phyloP scores from a whole-genome alignment of 192 early-diverging fungal species.

The Coemansia sp. region DNA sequence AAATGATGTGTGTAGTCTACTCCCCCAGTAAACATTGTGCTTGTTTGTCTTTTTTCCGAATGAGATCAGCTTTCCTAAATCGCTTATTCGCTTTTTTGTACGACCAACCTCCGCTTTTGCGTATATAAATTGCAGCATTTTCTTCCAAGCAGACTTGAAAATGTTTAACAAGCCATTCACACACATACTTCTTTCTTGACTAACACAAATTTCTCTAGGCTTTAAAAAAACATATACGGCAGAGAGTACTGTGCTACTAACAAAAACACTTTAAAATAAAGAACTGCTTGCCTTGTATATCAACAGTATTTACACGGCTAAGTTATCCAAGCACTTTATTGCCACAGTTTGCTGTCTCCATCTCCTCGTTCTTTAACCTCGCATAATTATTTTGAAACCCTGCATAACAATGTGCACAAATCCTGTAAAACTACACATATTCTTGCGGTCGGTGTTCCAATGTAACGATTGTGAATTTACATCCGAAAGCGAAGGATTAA shows the following conservation, averaged over 20 bases:
- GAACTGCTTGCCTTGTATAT: not conserved
- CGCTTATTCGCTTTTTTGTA: not conserved
- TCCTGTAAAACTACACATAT: conserved; percentile 11
- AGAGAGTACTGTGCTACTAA: not conserved
- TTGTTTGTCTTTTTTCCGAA: not conserved
- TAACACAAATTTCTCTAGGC: not conserved
- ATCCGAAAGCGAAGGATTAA: conserved; percentile 27
- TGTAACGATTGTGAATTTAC: conserved; percentile 46
- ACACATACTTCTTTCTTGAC: not conserved
- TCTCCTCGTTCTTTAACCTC: not conserved
- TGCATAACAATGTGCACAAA: conserved; percentile 20
- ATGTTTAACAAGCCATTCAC: not conserved
- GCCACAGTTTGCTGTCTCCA: not conserved
- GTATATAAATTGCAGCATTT: conserved; percentile 8
- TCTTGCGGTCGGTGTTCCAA: conserved; percentile 38
- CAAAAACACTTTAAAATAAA: not conserved
- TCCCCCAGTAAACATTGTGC: not conserved
- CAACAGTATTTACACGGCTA: not conserved
- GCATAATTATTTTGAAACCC: not conserved
- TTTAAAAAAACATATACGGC: not conserved
- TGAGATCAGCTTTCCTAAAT: not conserved
- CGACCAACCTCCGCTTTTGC: not conserved
- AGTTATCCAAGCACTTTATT: not conserved
- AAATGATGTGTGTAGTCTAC: not conserved
- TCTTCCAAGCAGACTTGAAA: not conserved